Evolutionary conservation across 805 yeast genomes (phyloP), one percentile per base, ranked within the genome.

Genomic region (Teunomyces kruisii): DNA sequence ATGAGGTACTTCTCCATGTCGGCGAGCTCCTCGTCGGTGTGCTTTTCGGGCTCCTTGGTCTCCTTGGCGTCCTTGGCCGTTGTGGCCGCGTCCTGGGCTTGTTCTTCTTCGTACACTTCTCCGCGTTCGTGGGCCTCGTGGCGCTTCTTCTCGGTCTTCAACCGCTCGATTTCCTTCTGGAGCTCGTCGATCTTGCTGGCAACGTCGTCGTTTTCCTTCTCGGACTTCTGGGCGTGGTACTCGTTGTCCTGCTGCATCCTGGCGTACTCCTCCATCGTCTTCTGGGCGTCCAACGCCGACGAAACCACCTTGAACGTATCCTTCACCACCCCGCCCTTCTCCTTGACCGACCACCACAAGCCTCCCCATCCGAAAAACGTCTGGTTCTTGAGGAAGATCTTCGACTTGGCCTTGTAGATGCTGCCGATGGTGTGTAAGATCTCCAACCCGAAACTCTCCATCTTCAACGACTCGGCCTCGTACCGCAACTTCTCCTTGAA

Each of bases 371-470:
- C 86, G 54, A 80, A 72, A 37, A 79, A 72, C 1, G 75, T 68
- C 54, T 83, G 89, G 7, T 85, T 78, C 53, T 84, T 85, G 32
- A 86, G 62, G 49, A 78, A 84, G 14, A 85, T 78, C 46, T 76
- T 76, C 22, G 82, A 84, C 59, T 86, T 84, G 55, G 83, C 76
- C 48, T 74, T 68, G 59, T 87, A 87, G 2, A 84, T 79, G 42
- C 79, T 75, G 17, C 94, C 95, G 44, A 87, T 78, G 0, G 88
- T 77, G 54, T 87, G 94, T 39, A 88, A 74, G 29, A 87, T 85
- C 57, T 87, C 90, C 27, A 86, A 65, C n/a, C 95, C 95, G 65
- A 87, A 87, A 16, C 92, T 85, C 62, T 87, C 94, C 81, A 84
- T 79, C 55, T 86, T 86, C 51, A 87, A 71, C 24, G 82, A 72